phyloP scores from a whole-genome alignment of 371 early-diverging fungal genomes.

The Mucor plumbeus region DNA sequence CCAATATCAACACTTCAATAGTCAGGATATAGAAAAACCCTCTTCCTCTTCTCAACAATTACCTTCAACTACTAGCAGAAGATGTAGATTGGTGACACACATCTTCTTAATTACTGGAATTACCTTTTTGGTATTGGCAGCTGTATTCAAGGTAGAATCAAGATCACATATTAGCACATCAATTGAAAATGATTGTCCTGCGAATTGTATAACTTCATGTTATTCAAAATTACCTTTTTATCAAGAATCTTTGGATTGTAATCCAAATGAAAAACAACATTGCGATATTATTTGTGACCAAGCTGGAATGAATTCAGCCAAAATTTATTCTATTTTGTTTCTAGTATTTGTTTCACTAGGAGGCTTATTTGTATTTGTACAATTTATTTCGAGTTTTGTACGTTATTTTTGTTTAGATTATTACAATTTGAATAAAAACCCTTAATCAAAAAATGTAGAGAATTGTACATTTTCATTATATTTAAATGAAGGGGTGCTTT shows the following conservation, averaged over 20 bases:
- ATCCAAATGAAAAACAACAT: background rate
- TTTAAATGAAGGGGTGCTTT: background rate
- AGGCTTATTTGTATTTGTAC: constrained; percentile 2
- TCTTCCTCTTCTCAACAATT: background rate
- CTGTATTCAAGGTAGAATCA: constrained; percentile 4
- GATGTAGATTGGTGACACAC: background rate
- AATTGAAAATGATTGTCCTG: constrained; percentile 2
- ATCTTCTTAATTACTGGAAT: background rate
- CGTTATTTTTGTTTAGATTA: constrained; percentile 5
- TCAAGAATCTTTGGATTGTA: background rate
- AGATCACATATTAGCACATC: constrained; percentile 2
- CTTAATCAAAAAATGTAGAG: background rate
- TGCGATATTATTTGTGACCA: background rate
- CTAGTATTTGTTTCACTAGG: background rate
- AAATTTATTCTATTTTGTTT: constrained; percentile 1
- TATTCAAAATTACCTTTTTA: background rate
- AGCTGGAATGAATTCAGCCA: background rate
- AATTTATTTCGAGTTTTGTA: background rate
- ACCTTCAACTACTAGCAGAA: background rate
- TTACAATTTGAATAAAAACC: background rate
- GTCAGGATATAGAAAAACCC: background rate
- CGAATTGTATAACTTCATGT: constrained; percentile 1
- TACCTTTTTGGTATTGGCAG: background rate
- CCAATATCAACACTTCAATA: background rate
- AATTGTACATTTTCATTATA: background rate